Evolutionary conservation across 192 early-diverging fungal genomes (phyloP), one percentile per base, ranked within the genome.

Genomic region (Entrophospora sp.): DNA sequence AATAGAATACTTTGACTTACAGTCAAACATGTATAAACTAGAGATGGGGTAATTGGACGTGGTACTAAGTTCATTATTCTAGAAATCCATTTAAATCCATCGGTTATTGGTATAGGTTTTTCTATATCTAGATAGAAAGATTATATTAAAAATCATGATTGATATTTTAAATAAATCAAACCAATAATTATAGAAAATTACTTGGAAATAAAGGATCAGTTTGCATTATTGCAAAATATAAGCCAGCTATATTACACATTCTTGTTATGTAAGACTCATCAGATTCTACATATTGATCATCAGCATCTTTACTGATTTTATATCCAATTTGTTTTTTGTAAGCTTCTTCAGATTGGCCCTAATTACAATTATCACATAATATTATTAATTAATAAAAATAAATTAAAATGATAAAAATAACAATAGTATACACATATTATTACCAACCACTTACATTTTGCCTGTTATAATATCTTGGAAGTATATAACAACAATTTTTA

Each of bases 71-170:
- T 91, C 14, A 85, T 56, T 0, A 88, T 81, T 10, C 87, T 66
- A 0, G 87, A 78, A 18, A 90, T 62, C 89, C 89, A 94, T 34
- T 63, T 77, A 89, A 89, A 94, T 2, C 71, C 86, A 30, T 87
- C 63, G 0, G 77, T 67, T 6, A 92, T 76, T 1, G 75, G 71
- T 55, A 86, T 77, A 0, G 67, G 57, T 31, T 82, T 76, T 22
- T 25, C 13, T 5, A 53, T 14, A 31, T 30, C 64, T 56, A 32
- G 31, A 45, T 12, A 28, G 25, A 36, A 37, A 14, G 5, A 40
- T 42, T 5, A 20, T 13, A 63, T 40, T 31, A 40, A 30, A n/a
- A n/a, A n/a, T n/a, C n/a, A n/a, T n/a, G n/a, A n/a, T n/a, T n/a
- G n/a, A n/a, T n/a, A n/a, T n/a, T n/a, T n/a, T n/a, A n/a, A n/a